Evolutionary conservation across 257 asterid species (phyloP).

Genomic region (Marsdenia floribunda): DNA sequence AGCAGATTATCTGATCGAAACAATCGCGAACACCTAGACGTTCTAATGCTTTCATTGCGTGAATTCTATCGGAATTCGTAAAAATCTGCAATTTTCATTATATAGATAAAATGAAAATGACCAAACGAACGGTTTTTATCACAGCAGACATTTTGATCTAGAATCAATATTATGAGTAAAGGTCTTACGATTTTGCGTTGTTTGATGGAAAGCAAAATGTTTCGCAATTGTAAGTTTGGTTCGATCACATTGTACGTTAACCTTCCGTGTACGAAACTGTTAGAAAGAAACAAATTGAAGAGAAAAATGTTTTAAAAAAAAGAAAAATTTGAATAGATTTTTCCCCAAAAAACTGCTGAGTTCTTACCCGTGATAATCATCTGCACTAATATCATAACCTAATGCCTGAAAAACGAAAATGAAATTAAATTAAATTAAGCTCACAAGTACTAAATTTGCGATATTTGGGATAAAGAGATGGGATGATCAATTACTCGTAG

Average conservation of each 20-base stretch:
- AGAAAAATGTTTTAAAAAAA: background rate
- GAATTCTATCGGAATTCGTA: constrained; percentile 70
- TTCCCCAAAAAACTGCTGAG: background rate
- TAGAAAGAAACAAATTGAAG: background rate
- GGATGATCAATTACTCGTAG: constrained; percentile 52
- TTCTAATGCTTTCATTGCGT: constrained; percentile 61
- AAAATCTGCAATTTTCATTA: constrained; percentile 46
- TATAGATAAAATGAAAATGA: background rate
- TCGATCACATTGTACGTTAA: constrained; percentile 71
- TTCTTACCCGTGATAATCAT: constrained; percentile 76
- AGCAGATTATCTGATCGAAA: constrained; percentile 69
- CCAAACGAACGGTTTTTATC: background rate
- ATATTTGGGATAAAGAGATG: background rate
- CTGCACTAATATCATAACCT: constrained; percentile 69
- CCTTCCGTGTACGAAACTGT: constrained; percentile 86
- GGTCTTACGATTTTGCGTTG: constrained; percentile 67
- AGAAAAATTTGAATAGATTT: background rate
- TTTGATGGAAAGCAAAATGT: constrained; percentile 47
- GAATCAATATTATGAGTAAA: background rate
- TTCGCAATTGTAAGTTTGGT: constrained; percentile 52
- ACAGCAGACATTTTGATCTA: background rate
- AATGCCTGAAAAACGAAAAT: constrained; percentile 42
- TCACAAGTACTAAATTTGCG: background rate
- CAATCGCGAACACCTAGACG: constrained; percentile 69
- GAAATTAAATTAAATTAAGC: background rate